Evolutionary conservation across 345 rosid genomes (phyloP).

Genomic region (Raphanus raphanistrum): DNA sequence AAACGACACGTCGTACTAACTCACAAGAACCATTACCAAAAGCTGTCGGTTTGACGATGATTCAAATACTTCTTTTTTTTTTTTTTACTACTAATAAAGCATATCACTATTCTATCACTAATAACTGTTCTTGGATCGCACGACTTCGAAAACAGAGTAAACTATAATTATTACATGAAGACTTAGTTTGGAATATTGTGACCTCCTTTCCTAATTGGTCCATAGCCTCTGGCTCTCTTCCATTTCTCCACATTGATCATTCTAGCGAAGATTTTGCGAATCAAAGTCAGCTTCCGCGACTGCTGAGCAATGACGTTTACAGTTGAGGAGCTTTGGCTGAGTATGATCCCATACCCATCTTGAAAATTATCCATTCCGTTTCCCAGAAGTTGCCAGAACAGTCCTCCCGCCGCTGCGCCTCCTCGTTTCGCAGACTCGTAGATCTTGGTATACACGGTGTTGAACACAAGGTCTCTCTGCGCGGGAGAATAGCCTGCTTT

Average conservation of each 20-base stretch:
- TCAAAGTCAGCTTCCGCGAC: constrained; percentile 61
- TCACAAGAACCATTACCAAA: background rate
- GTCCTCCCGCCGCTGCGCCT: constrained; percentile 86
- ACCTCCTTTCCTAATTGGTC: constrained; percentile 40
- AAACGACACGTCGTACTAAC: background rate
- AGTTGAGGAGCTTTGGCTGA: constrained; percentile 65
- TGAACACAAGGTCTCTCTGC: constrained; percentile 68
- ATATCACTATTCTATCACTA: constrained; percentile 8
- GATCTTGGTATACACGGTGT: constrained; percentile 65
- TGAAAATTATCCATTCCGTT: constrained; percentile 74
- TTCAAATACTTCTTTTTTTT: background rate
- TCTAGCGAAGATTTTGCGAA: constrained; percentile 65
- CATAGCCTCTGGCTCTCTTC: constrained; percentile 60
- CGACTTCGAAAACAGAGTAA: background rate
- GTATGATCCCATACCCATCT: constrained; percentile 82
- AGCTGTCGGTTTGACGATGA: background rate
- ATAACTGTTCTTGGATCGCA: constrained; percentile 37
- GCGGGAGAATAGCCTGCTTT: constrained; percentile 47
- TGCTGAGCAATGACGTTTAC: constrained; percentile 65
- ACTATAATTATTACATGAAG: constrained; percentile 34
- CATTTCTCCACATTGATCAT: constrained; percentile 61
- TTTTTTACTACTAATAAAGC: background rate
- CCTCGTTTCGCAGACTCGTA: constrained; percentile 74
- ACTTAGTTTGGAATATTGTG: constrained; percentile 30
- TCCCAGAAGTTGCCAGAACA: constrained; percentile 87